Percentiles rank a stretch among this genome's conserved stretches.
phyloP scores from a whole-genome alignment of 345 rosid species.

The Gossypium turneri region DNA sequence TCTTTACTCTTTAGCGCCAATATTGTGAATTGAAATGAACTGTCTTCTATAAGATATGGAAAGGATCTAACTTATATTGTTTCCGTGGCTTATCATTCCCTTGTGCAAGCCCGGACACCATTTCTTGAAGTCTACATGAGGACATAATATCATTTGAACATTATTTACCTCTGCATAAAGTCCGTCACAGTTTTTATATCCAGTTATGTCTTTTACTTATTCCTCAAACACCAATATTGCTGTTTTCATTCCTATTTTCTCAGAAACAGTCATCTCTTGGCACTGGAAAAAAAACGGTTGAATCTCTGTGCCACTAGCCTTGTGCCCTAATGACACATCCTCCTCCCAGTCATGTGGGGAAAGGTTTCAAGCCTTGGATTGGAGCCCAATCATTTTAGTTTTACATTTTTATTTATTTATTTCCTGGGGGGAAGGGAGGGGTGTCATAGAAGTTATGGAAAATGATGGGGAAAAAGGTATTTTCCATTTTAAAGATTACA shows the following conservation, averaged over 20 bases:
- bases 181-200: neutral
- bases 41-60: neutral
- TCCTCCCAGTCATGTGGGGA: neutral
- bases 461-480: no score
- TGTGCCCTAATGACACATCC: neutral
- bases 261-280: neutral
- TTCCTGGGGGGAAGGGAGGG: constrained; percentile 2
- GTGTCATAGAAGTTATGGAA: neutral
- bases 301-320: neutral
- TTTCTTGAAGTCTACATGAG: neutral
- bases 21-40: neutral
- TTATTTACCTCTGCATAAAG: neutral
- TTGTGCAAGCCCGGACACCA: neutral
- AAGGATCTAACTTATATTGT: neutral
- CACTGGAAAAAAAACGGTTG: neutral
- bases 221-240: neutral
- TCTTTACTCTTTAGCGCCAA: neutral
- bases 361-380: neutral
- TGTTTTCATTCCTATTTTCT: constrained; percentile 1
- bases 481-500: neutral
- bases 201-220: neutral
- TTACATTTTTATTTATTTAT: neutral
- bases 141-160: neutral
- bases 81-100: neutral
- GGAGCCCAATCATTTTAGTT: neutral